Conservation (phyloP, 2,329 filamentous ascomycete genomes). For the Arthrobotrys iridis region DNA sequence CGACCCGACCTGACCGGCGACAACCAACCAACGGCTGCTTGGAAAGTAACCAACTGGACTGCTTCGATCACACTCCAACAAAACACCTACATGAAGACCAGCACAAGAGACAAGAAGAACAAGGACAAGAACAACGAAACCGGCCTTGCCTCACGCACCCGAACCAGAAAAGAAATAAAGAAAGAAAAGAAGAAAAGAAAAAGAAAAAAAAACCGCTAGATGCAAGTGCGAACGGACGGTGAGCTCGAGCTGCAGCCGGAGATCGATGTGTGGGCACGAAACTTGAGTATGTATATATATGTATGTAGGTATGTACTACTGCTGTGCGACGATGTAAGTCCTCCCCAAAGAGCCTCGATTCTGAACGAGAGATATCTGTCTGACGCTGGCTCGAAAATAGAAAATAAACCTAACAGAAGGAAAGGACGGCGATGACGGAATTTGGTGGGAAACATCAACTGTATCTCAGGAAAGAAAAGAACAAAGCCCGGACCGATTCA, state of each 20-base stretch:
- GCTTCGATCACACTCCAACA: no score
- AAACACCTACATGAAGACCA: no score
- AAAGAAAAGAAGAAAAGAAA: not conserved
- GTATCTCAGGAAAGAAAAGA: conserved; percentile 9
- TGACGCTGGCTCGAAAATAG: not conserved
- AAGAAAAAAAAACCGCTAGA: not conserved
- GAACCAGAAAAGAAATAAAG: not conserved
- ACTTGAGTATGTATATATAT: no score
- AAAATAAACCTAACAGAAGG: not conserved
- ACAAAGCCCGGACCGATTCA: conserved; percentile 9
- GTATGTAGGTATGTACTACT: no score
- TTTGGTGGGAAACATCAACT: no score
- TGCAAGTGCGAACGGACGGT: not conserved
- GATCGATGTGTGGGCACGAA: no score
- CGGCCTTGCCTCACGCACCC: conserved; percentile 24
- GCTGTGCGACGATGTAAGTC: conserved; percentile 8
- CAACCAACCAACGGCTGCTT: not conserved
- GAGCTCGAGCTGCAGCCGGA: not conserved
- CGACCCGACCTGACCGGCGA: no score
- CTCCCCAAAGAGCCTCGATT: conserved; percentile 2
- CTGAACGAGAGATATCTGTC: not conserved
- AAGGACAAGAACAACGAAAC: not conserved
- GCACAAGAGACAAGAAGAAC: no score
- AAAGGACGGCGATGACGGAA: not conserved
- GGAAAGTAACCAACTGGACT: not conserved